Evolutionary conservation across 73 alveolate species (phyloP), one percentile per base, ranked within the genome.

Genomic region (Paramecium tetraurelia): DNA sequence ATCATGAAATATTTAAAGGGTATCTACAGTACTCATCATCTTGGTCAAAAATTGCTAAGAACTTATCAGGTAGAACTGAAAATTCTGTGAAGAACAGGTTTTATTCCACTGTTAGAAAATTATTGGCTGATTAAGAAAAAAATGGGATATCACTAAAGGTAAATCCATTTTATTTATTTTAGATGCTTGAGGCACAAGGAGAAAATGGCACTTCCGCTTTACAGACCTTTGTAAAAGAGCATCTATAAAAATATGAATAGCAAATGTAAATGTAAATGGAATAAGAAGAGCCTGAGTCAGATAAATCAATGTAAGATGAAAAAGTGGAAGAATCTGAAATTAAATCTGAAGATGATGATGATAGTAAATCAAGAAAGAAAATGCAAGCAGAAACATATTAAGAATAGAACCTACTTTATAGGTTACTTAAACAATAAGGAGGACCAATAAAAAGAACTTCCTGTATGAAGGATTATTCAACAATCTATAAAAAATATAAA

Each of bases 41-140:
- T 46, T 89, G 94, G 94, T 59, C 89, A 22, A 89, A 70, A 63
- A 89, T 89, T 41, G 94, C 94, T 44, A 89, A 89, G 76, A 89
- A 89, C 77, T 46, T 89, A 11, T 72, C 24, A 29, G 94, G 94
- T 3, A 89, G 94, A 89, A 89, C 94, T 5, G 94, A 89, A 72
- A 89, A 89, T 53, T 89, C 94, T 2, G 94, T 89, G 3, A 89
- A 89, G 75, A 89, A 89, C 41, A 89, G 94, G 41, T 89, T 89
- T 72, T 89, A 89, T 71, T 89, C 94, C 12, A 89, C 94, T 24
- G 94, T 89, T 20, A 40, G 94, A 24, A 89, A 89, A 70, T 72
- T 89, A 21, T 71, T 89, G 77, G 87, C 92, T 18, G 94, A 89
- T 89, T 46, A 70, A 83, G 94, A 89, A 53, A 89, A 89, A 83